Conservation (phyloP, 306 rosid genomes). For the Quercus suber region DNA sequence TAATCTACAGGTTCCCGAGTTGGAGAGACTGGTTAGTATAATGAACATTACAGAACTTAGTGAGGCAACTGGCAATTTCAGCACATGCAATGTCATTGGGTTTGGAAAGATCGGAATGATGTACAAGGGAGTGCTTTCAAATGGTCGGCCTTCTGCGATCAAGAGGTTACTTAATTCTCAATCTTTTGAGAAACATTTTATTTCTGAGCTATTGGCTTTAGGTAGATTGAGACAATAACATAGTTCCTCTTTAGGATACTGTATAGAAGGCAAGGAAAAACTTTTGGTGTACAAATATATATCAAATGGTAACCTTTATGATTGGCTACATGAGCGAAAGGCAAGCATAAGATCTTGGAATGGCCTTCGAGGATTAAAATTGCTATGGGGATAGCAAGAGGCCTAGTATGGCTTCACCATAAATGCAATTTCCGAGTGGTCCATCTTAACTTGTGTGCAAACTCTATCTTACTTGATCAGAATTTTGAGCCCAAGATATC, state of each 20-base stretch:
- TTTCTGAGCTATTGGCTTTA: not conserved
- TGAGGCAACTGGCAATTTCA: too few relatives aligned
- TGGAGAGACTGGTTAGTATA: too few relatives aligned
- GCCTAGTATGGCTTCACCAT: too few relatives aligned
- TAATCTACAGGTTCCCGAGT: too few relatives aligned
- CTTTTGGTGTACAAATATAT: not conserved
- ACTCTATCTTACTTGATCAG: not conserved
- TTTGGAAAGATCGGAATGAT: not conserved
- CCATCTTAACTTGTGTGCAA: too few relatives aligned
- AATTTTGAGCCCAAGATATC: conserved; percentile 12
- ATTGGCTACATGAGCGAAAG: not conserved
- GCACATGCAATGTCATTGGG: too few relatives aligned
- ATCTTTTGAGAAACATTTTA: not conserved
- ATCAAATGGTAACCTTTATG: not conserved
- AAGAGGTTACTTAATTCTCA: not conserved
- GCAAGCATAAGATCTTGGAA: not conserved
- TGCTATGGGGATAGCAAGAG: too few relatives aligned
- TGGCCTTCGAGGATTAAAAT: not conserved
- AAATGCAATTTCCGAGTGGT: too few relatives aligned
- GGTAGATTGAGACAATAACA: not conserved
- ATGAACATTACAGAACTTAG: too few relatives aligned
- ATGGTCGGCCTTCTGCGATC: not conserved
- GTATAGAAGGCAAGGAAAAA: too few relatives aligned
- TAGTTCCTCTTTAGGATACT: too few relatives aligned
- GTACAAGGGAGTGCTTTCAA: not conserved